Percentiles rank a stretch among this genome's conserved stretches.
These are phyloP conservation scores for Ogataea ganodermae DNA, from an alignment of 805 yeast species.

Conservation along the genomic window DNA sequence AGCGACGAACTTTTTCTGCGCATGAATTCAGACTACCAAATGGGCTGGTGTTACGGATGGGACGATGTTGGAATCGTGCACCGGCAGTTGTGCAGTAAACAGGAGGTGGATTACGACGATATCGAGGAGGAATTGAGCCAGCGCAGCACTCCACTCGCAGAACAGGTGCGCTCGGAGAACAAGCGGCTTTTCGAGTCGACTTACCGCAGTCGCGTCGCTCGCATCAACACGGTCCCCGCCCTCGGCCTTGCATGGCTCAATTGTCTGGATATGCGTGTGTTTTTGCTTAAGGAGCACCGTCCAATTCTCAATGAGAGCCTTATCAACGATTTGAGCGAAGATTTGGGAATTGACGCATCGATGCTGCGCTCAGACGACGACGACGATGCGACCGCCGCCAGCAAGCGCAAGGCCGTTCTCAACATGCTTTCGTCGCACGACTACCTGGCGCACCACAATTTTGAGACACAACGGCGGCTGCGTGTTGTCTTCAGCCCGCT, in stretches of 20 bases:
- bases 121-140: conserved; percentile 18
- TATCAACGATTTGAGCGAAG: conserved; percentile 38
- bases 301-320: conserved; percentile 39
- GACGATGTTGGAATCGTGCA: conserved; percentile 40
- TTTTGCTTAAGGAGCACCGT: conserved; percentile 44
- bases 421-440: conserved; percentile 31
- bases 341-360: conserved; percentile 34
- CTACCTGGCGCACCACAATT: conserved; percentile 35
- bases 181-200: conserved; percentile 33
- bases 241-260: conserved; percentile 59
- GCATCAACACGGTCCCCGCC: conserved; percentile 47
- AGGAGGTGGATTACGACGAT: conserved; percentile 22
- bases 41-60: conserved; percentile 81
- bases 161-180: conserved; percentile 28
- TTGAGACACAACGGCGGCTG: conserved; percentile 32
- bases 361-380: conserved; percentile 13
- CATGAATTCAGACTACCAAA: conserved; percentile 59
- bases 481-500: conserved; percentile 35
- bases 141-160: conserved; percentile 26
- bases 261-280: conserved; percentile 50
- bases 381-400: conserved; percentile 14
- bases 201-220: conserved; percentile 35
- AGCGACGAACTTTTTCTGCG: conserved; percentile 36
- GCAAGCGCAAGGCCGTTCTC: conserved; percentile 21
- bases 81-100: conserved; percentile 29